Percentiles rank a stretch among this genome's conserved stretches.
These are phyloP conservation scores for Geranium incanum DNA, from an alignment of 441 rosid genomes.

Conservation along the genomic window DNA sequence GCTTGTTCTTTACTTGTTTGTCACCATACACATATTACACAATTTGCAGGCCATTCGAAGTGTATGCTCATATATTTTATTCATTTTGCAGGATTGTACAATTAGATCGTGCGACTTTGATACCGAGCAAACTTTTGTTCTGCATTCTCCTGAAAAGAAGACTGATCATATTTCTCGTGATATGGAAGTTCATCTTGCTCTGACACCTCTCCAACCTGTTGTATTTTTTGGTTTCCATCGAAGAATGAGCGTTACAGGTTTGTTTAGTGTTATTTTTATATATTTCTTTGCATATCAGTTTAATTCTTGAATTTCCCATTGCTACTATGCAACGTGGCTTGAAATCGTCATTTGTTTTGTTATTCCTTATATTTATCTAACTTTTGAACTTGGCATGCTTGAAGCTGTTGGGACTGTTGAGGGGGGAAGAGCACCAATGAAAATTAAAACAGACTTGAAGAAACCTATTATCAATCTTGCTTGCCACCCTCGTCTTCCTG, in stretches of 20 bases:
- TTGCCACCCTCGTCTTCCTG: conserved; percentile 97
- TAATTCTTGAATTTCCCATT: background rate
- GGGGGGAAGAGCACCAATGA: conserved; percentile 93
- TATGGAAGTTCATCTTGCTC: conserved; percentile 89
- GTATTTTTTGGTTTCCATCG: conserved; percentile 91
- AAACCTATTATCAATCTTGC: conserved; percentile 95
- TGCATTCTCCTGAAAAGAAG: conserved; percentile 96
- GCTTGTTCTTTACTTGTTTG: background rate
- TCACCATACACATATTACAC: background rate
- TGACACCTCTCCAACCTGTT: conserved; percentile 93
- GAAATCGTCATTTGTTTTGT: background rate
- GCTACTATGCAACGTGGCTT: background rate
- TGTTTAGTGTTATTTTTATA: background rate
- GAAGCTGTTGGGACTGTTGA: conserved; percentile 97
- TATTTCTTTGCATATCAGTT: background rate
- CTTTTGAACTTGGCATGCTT: conserved; percentile 24
- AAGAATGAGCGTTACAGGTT: conserved; percentile 98
- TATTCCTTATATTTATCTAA: conserved; percentile 16
- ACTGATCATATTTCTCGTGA: conserved; percentile 67
- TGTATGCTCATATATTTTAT: background rate
- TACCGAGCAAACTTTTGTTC: conserved; percentile 82
- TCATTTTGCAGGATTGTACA: conserved; percentile 71
- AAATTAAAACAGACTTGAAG: conserved; percentile 94
- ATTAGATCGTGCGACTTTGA: conserved; percentile 95
- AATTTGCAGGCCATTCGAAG: too few relatives aligned